Base-by-base conservation (phyloP, 306 rosid species). In the Rosa persica region DNA sequence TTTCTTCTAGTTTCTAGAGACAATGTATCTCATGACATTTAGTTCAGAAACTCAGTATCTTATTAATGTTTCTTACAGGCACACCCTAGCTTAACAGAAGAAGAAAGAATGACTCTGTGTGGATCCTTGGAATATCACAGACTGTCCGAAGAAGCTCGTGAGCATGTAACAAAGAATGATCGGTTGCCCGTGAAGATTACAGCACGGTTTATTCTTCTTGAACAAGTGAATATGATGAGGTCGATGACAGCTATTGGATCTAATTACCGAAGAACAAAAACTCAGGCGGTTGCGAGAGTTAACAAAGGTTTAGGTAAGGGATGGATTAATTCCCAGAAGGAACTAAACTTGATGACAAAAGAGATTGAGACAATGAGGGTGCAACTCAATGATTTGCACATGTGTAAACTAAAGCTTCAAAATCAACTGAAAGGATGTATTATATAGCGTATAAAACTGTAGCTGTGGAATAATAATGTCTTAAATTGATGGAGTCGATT, bases 111-210 rank as follows among this genome's bases (percentile, higher is more conserved):
- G 70, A 44, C 76, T 52, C 54, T 87, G 40, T 88, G 98, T 70
- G 83, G 83, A 57, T 77, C 78, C 20, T 42, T 94, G 80, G 90
- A 88, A 80, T 84, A 88, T 87, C 91, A 87, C 78, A 88, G 90
- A 78, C 81, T 94, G 48, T 92, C 98, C n/a, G 82, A 83, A 77
- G 93, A 88, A 80, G 94, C 89, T 12, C 83, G 87, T 0, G 76
- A 84, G 73, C 97, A 94, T 64, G 91, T 89, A 76, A 85, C 84
- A 88, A 86, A 76, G 83, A 94, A 94, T 78, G 83, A 90, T 39
- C 76, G 96, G 51, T 54, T 94, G 85, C 96, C 94, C 0, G 10
- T 83, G 82, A 87, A 85, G 74, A 68, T 89, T 68, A 74, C 77
- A 1, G 74, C 89, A 0, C 42, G 13, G 17, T 92, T 90, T 73